Evolutionary conservation across 1,139 yeast species (phyloP).

Genomic region (Pichia kudriavzevii): DNA sequence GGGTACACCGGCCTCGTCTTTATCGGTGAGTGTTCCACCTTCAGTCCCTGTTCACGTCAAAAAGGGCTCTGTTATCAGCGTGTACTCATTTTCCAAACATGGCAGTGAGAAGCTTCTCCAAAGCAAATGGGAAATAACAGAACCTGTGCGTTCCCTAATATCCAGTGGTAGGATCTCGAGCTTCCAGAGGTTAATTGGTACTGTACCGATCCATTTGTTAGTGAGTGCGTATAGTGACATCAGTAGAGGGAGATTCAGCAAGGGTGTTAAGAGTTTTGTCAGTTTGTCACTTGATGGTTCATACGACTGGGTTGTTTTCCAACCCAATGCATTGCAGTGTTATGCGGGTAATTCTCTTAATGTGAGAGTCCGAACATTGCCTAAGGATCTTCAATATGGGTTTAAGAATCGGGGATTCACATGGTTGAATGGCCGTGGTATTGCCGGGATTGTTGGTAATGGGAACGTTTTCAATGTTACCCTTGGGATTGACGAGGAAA

Average conservation of each 20-base stretch:
- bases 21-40: constrained; percentile 45
- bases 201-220: constrained; percentile 40
- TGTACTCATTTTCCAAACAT: constrained; percentile 20
- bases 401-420: constrained; percentile 37
- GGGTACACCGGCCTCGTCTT: constrained; percentile 39
- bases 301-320: constrained; percentile 53
- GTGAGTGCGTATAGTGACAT: constrained; percentile 30
- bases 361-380: constrained; percentile 33
- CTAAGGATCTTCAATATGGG: constrained; percentile 33
- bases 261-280: constrained; percentile 32
- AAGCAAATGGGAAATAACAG: constrained; percentile 28
- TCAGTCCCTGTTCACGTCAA: constrained; percentile 46
- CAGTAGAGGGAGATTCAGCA: constrained; percentile 3
- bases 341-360: constrained; percentile 45
- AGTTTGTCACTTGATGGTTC: constrained; percentile 47
- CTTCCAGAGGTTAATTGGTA: constrained; percentile 39
- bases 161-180: constrained; percentile 36
- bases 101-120: constrained; percentile 1
- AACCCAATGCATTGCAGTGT: constrained; percentile 39
- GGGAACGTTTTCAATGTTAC: constrained; percentile 49
- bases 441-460: constrained; percentile 46
- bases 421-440: constrained; percentile 52
- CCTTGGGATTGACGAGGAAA: constrained; percentile 40
- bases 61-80: constrained; percentile 41
- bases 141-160: constrained; percentile 35